These are phyloP conservation scores for Alternaria metachromatica DNA, from an alignment of 2,329 filamentous ascomycete genomes.

Conservation along the genomic window DNA sequence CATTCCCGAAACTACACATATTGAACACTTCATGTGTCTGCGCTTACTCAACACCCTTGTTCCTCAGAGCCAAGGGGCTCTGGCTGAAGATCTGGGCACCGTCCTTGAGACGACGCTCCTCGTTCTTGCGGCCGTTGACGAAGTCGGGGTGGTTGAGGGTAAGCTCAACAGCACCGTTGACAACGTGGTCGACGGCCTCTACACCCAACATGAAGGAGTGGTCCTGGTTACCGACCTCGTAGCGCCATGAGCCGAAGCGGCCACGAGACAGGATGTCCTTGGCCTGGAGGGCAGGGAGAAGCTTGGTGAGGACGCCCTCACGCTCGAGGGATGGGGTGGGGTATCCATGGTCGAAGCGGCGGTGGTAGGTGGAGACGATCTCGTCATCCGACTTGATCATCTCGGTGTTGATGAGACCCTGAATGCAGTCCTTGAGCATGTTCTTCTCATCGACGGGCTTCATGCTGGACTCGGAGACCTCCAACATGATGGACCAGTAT, in stretches of 20 bases:
- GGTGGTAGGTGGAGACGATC: constrained; percentile 98
- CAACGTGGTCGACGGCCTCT: constrained; percentile 88
- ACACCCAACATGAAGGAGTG: constrained; percentile 98
- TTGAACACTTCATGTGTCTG: constrained; percentile 14
- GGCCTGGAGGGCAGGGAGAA: constrained; percentile 89
- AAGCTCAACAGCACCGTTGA: constrained; percentile 87
- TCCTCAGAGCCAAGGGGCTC: constrained; percentile 39
- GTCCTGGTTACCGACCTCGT: constrained; percentile 97
- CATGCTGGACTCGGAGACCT: constrained; percentile 93
- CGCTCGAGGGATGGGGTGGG: constrained; percentile 94
- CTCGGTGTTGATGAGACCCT: constrained; percentile 96
- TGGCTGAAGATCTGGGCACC: constrained; percentile 65
- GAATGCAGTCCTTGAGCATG: constrained; percentile 87
- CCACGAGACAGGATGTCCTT: constrained; percentile 94
- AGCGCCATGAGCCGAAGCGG: constrained; percentile 97
- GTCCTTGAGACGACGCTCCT: constrained; percentile 67
- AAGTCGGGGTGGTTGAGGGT: constrained; percentile 97
- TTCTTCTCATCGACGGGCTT: constrained; percentile 91
- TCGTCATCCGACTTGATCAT: constrained; percentile 92
- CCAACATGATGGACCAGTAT: constrained; percentile 99
- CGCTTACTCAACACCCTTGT: constrained; percentile 29
- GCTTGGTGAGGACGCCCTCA: constrained; percentile 89
- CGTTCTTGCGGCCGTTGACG: constrained; percentile 79
- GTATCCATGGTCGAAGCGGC: constrained; percentile 97
- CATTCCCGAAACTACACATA: constrained; percentile 16